Evolutionary conservation across 345 rosid species (phyloP).

Genomic region (Brassica juncea): DNA sequence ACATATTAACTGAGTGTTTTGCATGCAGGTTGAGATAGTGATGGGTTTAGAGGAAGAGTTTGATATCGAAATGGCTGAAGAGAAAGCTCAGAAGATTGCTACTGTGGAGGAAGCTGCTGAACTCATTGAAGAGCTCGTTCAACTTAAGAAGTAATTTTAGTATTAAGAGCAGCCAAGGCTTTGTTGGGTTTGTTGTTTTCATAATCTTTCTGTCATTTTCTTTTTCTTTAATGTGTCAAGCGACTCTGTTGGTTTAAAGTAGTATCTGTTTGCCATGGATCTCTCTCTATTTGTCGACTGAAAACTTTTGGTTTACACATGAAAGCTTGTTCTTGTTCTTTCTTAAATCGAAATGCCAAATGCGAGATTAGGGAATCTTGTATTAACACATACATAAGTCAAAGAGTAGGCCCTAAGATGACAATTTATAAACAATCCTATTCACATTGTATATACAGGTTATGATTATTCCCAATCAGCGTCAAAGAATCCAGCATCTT

Average conservation of each 20-base stretch:
- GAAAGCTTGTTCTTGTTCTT: neutral
- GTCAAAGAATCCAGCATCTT: slow-evolving; percentile 95
- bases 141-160: slow-evolving; percentile 34
- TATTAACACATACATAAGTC: neutral
- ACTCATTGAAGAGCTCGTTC: slow-evolving; percentile 59
- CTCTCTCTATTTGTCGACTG: neutral
- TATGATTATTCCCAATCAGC: slow-evolving; percentile 73
- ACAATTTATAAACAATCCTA: slow-evolving; percentile 13
- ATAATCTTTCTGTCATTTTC: slow-evolving; percentile 19
- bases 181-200: slow-evolving; percentile 11
- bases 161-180: neutral
- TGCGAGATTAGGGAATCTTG: neutral
- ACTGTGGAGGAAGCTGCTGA: slow-evolving; percentile 71
- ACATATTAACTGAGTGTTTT: neutral
- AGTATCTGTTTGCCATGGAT: neutral
- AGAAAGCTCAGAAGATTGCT: slow-evolving; percentile 57
- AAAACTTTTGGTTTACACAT: neutral
- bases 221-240: neutral
- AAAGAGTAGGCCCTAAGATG: slow-evolving; percentile 12
- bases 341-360: neutral
- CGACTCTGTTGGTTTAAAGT: neutral
- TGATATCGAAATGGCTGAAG: slow-evolving; percentile 61
- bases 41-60: slow-evolving; percentile 79
- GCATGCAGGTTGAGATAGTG: slow-evolving; percentile 70
- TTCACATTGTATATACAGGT: slow-evolving; percentile 29